These are phyloP conservation scores for Lonicera japonica DNA, from an alignment of 129 eudicot genomes.

Conservation along the genomic window DNA sequence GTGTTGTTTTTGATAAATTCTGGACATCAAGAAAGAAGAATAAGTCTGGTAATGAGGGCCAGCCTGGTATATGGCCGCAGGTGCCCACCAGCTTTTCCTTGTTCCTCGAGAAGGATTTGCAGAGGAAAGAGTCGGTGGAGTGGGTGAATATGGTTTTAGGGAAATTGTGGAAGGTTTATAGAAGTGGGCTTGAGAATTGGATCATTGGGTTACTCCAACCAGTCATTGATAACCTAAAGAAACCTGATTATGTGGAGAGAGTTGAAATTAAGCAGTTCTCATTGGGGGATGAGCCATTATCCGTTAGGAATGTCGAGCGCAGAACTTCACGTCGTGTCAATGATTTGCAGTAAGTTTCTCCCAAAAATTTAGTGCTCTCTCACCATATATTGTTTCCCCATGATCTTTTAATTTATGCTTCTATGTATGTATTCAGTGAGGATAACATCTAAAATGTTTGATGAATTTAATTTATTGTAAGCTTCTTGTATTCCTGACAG, in stretches of 20 bases:
- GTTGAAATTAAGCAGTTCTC: conserved; percentile 97
- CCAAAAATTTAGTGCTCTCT: conserved; percentile 6
- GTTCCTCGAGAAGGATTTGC: conserved; percentile 91
- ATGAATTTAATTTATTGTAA: no score
- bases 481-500: no score
- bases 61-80: conserved; percentile 52
- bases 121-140: conserved; percentile 97
- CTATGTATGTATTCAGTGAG: neutral
- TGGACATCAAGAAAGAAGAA: conserved; percentile 66
- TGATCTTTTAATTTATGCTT: neutral
- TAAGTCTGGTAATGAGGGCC: conserved; percentile 31
- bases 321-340: conserved; percentile 84
- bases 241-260: conserved; percentile 90
- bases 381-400: neutral
- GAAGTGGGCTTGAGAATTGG: conserved; percentile 95
- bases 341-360: conserved; percentile 81
- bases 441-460: no score
- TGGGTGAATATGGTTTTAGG: conserved; percentile 99
- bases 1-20: conserved; percentile 79
- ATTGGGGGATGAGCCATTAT: conserved; percentile 81
- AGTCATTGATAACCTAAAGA: conserved; percentile 76
- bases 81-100: conserved; percentile 61
- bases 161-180: conserved; percentile 94
- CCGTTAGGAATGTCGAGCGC: conserved; percentile 89
- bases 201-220: conserved; percentile 81